Percentiles rank a stretch among this genome's conserved stretches.
Conservation (phyloP, 192 early-diverging fungal genomes). For the Entrophospora sp. region DNA sequence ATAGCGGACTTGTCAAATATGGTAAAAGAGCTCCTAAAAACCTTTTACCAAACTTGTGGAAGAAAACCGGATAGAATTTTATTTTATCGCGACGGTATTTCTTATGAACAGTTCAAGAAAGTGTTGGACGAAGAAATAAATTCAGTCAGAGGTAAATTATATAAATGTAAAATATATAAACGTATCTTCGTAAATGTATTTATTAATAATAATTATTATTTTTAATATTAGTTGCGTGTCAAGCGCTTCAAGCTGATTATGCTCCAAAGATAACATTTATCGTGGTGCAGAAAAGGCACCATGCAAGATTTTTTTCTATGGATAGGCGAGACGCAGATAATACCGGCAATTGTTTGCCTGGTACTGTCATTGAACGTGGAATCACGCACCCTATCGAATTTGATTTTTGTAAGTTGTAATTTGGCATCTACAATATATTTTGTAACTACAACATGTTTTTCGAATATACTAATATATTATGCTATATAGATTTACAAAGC, state of each 20-base stretch:
- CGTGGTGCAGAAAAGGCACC: constrained; percentile 86
- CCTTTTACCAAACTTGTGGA: constrained; percentile 51
- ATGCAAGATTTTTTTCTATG: constrained; percentile 74
- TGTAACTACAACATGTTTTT: background rate
- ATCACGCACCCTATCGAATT: constrained; percentile 73
- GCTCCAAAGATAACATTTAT: constrained; percentile 74
- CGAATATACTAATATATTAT: background rate
- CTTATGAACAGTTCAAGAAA: constrained; percentile 75
- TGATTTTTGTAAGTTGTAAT: constrained; percentile 61
- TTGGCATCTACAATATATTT: background rate
- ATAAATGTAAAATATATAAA: background rate
- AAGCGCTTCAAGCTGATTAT: constrained; percentile 57
- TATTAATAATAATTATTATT: constrained; percentile 6
- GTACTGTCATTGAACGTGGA: constrained; percentile 68
- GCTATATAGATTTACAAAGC: constrained; percentile 54
- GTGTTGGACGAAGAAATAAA: constrained; percentile 67
- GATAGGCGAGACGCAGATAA: constrained; percentile 50
- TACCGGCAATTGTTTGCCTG: constrained; percentile 74
- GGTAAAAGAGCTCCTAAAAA: constrained; percentile 58
- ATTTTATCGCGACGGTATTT: constrained; percentile 87
- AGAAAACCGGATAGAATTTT: constrained; percentile 70
- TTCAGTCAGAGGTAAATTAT: constrained; percentile 39
- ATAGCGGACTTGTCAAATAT: constrained; percentile 61
- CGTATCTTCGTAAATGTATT: background rate
- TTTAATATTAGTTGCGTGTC: constrained; percentile 47